Evolutionary conservation across 169 alveolate genomes (phyloP).

Genomic region (Plasmodium relictum): DNA sequence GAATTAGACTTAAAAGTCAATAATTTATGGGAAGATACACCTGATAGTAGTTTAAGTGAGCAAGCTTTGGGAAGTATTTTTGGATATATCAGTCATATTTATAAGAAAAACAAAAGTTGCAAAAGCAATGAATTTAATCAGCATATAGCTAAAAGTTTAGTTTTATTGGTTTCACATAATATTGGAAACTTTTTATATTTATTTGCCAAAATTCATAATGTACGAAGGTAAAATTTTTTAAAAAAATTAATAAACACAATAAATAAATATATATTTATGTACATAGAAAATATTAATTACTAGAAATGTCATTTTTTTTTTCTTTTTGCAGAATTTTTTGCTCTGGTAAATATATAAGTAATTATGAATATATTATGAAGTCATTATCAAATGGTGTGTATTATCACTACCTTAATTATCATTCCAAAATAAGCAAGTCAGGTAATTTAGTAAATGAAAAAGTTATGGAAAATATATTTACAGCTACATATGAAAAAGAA

Average conservation of each 20-base stretch:
- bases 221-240: slow-evolving; percentile 77
- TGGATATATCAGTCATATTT: slow-evolving; percentile 79
- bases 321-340: slow-evolving; percentile 83
- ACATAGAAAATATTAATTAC: not conserved
- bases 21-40: slow-evolving; percentile 81
- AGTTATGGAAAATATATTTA: not conserved
- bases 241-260: not conserved
- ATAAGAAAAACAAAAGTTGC: slow-evolving; percentile 24
- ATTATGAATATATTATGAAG: slow-evolving; percentile 88
- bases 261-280: not conserved
- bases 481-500: not conserved
- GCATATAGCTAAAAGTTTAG: slow-evolving; percentile 89
- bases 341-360: slow-evolving; percentile 92
- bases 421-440: not conserved
- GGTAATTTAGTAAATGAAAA: not conserved
- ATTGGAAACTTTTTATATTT: slow-evolving; percentile 91
- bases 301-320: not conserved
- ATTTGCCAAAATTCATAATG: slow-evolving; percentile 87
- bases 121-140: slow-evolving; percentile 78
- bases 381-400: slow-evolving; percentile 87
- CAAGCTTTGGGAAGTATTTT: slow-evolving; percentile 88
- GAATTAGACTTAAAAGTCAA: slow-evolving; percentile 80
- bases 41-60: slow-evolving; percentile 81
- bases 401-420: slow-evolving; percentile 49
- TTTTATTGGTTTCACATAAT: slow-evolving; percentile 91